phyloP scores from a whole-genome alignment of 345 rosid genomes.

The Gossypium anomalum region DNA sequence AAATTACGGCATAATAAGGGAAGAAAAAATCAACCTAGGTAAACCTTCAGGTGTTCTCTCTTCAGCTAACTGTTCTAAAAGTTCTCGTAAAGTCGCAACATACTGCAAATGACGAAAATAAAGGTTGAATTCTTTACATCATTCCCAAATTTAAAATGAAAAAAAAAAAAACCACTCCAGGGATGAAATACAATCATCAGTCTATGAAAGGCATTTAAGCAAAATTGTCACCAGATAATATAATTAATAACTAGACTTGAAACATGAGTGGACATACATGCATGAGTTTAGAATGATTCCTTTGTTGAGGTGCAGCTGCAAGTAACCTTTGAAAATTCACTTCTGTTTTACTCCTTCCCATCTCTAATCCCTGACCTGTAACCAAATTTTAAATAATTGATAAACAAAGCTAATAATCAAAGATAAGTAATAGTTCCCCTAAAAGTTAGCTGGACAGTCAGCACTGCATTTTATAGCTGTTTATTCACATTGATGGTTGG shows the following conservation, averaged over 20 bases:
- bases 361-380: conserved; percentile 16
- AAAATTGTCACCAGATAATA: background rate
- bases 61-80: conserved; percentile 13
- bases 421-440: background rate
- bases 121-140: background rate
- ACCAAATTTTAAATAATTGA: background rate
- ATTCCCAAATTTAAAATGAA: background rate
- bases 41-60: conserved; percentile 7
- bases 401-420: background rate
- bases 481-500: background rate
- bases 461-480: background rate
- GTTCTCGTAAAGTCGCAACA: conserved; percentile 80
- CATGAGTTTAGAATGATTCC: conserved; percentile 68
- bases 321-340: conserved; percentile 73
- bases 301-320: conserved; percentile 65
- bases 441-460: background rate
- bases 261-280: conserved; percentile 39
- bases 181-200: background rate
- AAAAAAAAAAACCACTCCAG: background rate
- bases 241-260: background rate
- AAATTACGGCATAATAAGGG: conserved; percentile 21
- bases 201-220: background rate
- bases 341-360: conserved; percentile 78
- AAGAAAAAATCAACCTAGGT: conserved; percentile 8
- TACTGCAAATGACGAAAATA: conserved; percentile 37